phyloP scores from a whole-genome alignment of 1,284 basidiomycete species.

The Cutaneotrichosporon arboriforme region DNA sequence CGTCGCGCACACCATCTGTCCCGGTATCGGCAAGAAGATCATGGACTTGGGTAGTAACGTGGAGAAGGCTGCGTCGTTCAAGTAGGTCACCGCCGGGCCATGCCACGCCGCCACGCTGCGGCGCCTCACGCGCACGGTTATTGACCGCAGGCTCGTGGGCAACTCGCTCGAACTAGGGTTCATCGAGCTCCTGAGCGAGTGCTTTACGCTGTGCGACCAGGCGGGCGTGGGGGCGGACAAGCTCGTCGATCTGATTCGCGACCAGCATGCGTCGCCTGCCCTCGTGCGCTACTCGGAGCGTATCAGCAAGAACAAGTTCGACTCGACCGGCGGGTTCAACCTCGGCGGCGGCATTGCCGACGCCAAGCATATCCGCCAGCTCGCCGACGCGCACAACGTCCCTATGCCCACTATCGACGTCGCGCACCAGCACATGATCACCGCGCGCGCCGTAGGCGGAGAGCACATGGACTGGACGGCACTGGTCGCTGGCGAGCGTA shows the following conservation, averaged over 20 bases:
- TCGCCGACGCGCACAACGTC: conserved; percentile 59
- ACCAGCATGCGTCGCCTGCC: conserved; percentile 38
- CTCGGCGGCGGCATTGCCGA: conserved; percentile 86
- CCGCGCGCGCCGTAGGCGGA: conserved; percentile 59
- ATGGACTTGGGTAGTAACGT: conserved; percentile 52
- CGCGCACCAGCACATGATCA: conserved; percentile 68
- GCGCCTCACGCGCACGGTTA: background rate
- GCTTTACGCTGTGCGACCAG: conserved; percentile 77
- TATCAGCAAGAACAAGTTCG: conserved; percentile 57
- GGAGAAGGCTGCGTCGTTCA: conserved; percentile 64
- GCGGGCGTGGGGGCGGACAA: conserved; percentile 66
- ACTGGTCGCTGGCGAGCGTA: conserved; percentile 47
- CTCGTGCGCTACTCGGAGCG: conserved; percentile 28
- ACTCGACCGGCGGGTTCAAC: conserved; percentile 73
- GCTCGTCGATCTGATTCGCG: conserved; percentile 57
- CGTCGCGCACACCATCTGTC: conserved; percentile 63
- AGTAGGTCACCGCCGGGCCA: too few species aligned
- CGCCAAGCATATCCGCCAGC: conserved; percentile 52
- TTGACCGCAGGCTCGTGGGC: conserved; percentile 35
- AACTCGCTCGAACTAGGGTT: conserved; percentile 47
- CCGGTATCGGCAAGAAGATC: conserved; percentile 68
- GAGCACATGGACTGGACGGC: conserved; percentile 47
- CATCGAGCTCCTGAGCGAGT: conserved; percentile 73
- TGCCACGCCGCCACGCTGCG: background rate
- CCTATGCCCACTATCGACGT: conserved; percentile 76